phyloP scores from a whole-genome alignment of 441 rosid species.

The Dalechampia spathulata region DNA sequence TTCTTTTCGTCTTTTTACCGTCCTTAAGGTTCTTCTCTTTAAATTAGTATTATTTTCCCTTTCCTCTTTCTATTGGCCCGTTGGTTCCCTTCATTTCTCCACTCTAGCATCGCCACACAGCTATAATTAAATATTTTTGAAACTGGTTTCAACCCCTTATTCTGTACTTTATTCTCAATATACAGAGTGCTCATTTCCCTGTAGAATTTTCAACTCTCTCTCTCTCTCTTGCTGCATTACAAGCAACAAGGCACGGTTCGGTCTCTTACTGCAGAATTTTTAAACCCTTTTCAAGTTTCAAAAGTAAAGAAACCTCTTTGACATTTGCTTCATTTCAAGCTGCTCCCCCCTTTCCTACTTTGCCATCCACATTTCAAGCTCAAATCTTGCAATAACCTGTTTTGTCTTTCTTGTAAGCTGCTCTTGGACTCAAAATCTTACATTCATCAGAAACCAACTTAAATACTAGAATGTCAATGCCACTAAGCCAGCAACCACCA shows the following conservation, averaged over 20 bases:
- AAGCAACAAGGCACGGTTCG: not conserved
- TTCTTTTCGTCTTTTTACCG: slow-evolving; percentile 13
- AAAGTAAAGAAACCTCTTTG: too few species aligned
- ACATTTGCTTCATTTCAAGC: not conserved
- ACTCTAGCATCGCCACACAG: too few species aligned
- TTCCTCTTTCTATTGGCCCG: not conserved
- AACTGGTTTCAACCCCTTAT: not conserved
- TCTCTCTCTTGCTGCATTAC: not conserved
- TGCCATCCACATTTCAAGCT: not conserved
- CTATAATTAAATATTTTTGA: too few species aligned
- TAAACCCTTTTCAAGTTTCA: too few species aligned
- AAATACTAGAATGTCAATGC: slow-evolving; percentile 33
- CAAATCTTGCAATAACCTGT: not conserved
- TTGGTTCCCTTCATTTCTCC: too few species aligned
- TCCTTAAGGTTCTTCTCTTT: slow-evolving; percentile 12
- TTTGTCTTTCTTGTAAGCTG: not conserved
- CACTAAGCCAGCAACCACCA: slow-evolving; percentile 40
- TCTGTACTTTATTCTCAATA: slow-evolving; percentile 9
- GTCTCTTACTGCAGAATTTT: not conserved
- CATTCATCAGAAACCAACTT: not conserved
- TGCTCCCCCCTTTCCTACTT: not conserved
- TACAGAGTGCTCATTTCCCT: not conserved
- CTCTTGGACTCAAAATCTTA: not conserved
- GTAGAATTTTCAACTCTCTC: not conserved
- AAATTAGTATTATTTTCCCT: not conserved